A percentile compares a stretch with the other conserved stretches of the same genome.
phyloP scores from a whole-genome alignment of 2,329 filamentous ascomycete species.

The Periconia macrospinosa region DNA sequence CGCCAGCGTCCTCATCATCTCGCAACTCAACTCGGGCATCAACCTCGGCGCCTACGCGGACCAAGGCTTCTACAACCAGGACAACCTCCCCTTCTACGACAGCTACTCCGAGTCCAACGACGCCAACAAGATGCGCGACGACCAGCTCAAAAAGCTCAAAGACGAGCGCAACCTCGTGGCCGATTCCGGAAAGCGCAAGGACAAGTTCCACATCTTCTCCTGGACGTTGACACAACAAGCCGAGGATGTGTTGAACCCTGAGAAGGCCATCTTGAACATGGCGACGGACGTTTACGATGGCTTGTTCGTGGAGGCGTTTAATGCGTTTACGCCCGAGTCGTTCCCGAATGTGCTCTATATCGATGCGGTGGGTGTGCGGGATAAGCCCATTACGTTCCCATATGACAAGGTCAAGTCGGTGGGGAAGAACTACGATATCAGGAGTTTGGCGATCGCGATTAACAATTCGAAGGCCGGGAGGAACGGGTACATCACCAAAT shows the following conservation, averaged over 20 bases:
- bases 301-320: constrained; percentile 36
- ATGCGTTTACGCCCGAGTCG: constrained; percentile 33
- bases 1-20: constrained; percentile 41
- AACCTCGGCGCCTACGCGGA: constrained; percentile 31
- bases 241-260: constrained; percentile 35
- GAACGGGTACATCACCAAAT: constrained; percentile 28
- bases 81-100: constrained; percentile 40
- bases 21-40: constrained; percentile 33
- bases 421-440: constrained; percentile 29
- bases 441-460: constrained; percentile 39
- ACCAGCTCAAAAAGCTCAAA: constrained; percentile 43
- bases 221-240: constrained; percentile 42
- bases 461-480: constrained; percentile 38
- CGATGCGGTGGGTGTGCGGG: constrained; percentile 35
- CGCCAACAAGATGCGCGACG: constrained; percentile 32
- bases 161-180: constrained; percentile 31
- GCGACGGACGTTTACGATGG: constrained; percentile 32
- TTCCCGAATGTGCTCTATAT: constrained; percentile 43
- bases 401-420: constrained; percentile 29
- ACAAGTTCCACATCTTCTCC: constrained; percentile 39
- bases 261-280: constrained; percentile 39
- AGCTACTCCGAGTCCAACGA: constrained; percentile 42
- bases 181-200: constrained; percentile 23
- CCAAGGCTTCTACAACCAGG: constrained; percentile 38
- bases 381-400: constrained; percentile 34